Evolutionary conservation across 306 rosid species (phyloP), one percentile per base, ranked within the genome.

Genomic region (Quercus variabilis): DNA sequence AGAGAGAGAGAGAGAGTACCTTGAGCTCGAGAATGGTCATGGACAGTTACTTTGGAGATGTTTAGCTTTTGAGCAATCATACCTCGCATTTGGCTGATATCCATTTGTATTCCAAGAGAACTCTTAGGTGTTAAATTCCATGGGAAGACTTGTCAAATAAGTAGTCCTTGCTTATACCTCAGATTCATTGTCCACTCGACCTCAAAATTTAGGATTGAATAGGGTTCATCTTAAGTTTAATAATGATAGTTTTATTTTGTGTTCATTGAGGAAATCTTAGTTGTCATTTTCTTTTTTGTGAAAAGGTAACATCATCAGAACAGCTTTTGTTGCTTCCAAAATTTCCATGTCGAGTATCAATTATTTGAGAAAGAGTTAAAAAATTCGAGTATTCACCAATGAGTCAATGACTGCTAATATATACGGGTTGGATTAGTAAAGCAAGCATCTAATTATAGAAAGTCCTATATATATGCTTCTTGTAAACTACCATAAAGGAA

Each of bases 91-190:
- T 21, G 18, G 17, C 31, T 60, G 67, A 60, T 14, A 60, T 9
- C 54, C 54, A 3, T 60, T 25, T 11, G 54, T 49, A 17, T 31
- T 65, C 71, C 25, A 17, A 15, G 46, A 18, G 23, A 6, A 31
- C 33, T 6, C 28, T 5, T 7, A 60, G 70, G 79, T 79, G 84
- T 76, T 57, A 76, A 64, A 79, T 84, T 76, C 86, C 81, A 64
- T 84, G 87, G 79, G 68, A 76, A 56, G 51, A 19, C 78, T 76
- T 71, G 81, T 71, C 81, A 79, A 84, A 64, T 76, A 69, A 80
- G 62, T 28, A 79, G 87, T 84, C 87, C 58, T 28, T 65, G 81
- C 81, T 56, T 31, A 31, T 41, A 30, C 59, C 76, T 76, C 23
- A 56, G 76, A 15, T 70, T 80, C 84, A 74, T 3, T 18, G 79